Conservation (phyloP, 2,329 filamentous ascomycete species). For the Trichoderma afroharzianum region DNA sequence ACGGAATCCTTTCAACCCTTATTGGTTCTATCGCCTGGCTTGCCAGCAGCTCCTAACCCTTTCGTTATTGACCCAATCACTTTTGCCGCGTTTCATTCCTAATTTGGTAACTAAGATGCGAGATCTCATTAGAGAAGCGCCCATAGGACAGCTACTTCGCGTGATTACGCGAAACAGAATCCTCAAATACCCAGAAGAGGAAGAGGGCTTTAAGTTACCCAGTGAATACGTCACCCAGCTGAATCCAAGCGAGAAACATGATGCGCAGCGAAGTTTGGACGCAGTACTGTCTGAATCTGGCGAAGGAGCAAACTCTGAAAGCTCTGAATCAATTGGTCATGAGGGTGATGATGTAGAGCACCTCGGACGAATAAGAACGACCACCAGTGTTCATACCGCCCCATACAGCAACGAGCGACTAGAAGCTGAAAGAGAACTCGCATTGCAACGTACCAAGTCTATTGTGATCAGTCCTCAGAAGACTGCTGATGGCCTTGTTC, state of each 20-base stretch:
- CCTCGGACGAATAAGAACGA: neutral
- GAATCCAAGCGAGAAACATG: neutral
- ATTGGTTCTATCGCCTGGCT: neutral
- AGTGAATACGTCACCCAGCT: neutral
- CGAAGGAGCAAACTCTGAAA: neutral
- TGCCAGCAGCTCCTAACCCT: neutral
- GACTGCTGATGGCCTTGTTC: conserved; percentile 2
- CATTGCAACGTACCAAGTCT: neutral
- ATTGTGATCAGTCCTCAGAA: conserved; percentile 2
- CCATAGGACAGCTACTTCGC: neutral
- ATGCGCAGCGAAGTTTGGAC: neutral
- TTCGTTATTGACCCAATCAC: neutral
- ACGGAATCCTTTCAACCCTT: neutral
- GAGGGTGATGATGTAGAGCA: neutral
- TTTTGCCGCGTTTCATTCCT: neutral
- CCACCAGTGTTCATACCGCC: neutral
- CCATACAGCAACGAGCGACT: neutral
- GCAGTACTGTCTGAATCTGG: neutral
- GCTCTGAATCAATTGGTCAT: neutral
- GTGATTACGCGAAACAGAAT: neutral
- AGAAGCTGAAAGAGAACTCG: neutral
- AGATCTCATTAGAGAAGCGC: neutral
- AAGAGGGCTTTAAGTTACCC: neutral
- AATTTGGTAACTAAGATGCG: neutral
- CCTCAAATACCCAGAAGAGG: neutral